Conservation (phyloP, 2,329 filamentous ascomycete genomes). For the Aureobasidium sp. region DNA sequence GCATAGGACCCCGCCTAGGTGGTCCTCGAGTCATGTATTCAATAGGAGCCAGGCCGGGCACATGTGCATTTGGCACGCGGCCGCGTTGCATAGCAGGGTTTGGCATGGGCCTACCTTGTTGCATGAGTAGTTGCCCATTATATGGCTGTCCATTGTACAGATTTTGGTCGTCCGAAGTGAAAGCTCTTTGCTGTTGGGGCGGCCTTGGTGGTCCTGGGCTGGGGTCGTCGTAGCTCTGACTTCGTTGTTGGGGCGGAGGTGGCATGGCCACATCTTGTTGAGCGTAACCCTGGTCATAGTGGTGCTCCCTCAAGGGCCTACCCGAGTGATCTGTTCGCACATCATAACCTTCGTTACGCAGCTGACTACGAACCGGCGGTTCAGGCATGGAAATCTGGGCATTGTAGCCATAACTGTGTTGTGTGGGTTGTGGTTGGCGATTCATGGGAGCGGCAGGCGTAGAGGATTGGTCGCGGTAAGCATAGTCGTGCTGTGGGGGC, state of each 20-base stretch:
- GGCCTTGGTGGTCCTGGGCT: not conserved
- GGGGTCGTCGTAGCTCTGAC: conserved; percentile 4
- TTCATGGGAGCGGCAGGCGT: not conserved
- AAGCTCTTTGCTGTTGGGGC: not conserved
- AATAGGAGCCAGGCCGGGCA: not conserved
- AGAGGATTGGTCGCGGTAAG: not conserved
- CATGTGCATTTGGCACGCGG: not conserved
- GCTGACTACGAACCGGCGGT: not conserved
- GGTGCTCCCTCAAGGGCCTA: not conserved
- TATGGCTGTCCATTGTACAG: not conserved
- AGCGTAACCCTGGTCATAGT: not conserved
- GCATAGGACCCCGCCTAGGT: not conserved
- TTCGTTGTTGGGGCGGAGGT: not conserved
- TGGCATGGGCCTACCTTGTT: not conserved
- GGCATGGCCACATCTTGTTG: not conserved
- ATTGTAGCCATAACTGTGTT: not conserved
- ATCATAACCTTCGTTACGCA: not conserved
- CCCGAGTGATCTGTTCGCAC: not conserved
- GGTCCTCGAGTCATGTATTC: not conserved
- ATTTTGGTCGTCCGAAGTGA: not conserved
- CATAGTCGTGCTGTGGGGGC: not conserved
- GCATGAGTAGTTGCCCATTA: not conserved
- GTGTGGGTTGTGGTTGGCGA: not conserved
- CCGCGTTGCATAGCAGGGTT: not conserved
- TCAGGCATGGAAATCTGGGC: not conserved